Conservation (phyloP, 208 protist species). For the Phytomonas serpens region DNA sequence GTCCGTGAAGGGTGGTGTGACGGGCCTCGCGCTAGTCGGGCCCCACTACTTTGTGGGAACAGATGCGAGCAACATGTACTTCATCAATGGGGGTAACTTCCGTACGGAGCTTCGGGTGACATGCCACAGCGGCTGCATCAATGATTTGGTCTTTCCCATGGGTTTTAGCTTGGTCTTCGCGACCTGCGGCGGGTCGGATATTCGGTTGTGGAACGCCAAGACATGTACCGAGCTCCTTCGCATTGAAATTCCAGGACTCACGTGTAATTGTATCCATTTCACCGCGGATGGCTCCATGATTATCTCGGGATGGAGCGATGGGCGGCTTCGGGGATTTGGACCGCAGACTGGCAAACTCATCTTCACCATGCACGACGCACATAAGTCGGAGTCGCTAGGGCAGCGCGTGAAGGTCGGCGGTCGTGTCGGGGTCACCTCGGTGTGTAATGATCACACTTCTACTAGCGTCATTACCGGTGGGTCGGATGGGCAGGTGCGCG, state of each 20-base stretch:
- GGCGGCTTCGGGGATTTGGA: constrained; percentile 92
- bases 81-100: constrained; percentile 86
- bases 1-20: constrained; percentile 79
- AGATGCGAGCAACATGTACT: constrained; percentile 85
- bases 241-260: constrained; percentile 88
- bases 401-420: constrained; percentile 37
- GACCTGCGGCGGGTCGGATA: constrained; percentile 89
- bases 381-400: constrained; percentile 81
- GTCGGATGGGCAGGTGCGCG: constrained; percentile 88
- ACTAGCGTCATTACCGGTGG: constrained; percentile 86
- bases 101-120: constrained; percentile 85
- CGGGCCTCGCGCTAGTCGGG: constrained; percentile 63
- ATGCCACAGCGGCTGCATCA: constrained; percentile 91
- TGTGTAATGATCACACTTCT: constrained; percentile 67
- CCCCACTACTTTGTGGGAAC: constrained; percentile 90
- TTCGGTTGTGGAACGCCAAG: constrained; percentile 93
- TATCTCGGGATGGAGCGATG: constrained; percentile 92
- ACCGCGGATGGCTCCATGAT: constrained; percentile 90
- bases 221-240: constrained; percentile 90
- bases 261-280: constrained; percentile 92
- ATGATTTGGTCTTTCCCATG: constrained; percentile 89
- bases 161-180: constrained; percentile 94
- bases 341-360: constrained; percentile 93
- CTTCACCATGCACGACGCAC: constrained; percentile 95
- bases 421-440: constrained; percentile 82